phyloP scores from a whole-genome alignment of 345 rosid species.

The Pugionium cornutum region DNA sequence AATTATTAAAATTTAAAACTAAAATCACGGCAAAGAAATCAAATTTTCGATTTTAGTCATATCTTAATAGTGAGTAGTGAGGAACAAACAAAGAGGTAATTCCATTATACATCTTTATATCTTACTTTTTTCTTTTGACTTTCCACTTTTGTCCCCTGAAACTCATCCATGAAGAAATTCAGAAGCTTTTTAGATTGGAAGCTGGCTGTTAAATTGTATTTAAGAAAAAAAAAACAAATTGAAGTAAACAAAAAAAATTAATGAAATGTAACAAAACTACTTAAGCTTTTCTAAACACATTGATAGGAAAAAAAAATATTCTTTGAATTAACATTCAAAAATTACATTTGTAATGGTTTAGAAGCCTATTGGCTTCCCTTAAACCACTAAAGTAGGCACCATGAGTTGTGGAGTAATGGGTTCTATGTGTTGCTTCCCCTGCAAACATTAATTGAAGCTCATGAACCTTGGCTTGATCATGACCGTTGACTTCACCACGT shows the following conservation, averaged over 20 bases:
- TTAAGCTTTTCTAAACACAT: constrained; percentile 40
- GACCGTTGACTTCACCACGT: constrained; percentile 29
- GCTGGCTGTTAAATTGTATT: constrained; percentile 30
- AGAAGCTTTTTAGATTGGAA: constrained; percentile 15
- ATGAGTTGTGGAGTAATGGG: constrained; percentile 94
- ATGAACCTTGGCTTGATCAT: constrained; percentile 26
- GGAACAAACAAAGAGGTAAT: no score
- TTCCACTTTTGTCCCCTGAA: constrained; percentile 32
- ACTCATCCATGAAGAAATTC: constrained; percentile 25
- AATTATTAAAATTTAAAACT: no score
- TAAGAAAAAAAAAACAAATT: constrained; percentile 3
- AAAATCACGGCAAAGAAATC: no score
- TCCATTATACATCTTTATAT: no score
- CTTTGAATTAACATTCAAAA: constrained; percentile 40
- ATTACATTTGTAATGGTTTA: constrained; percentile 70
- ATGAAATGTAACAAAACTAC: constrained; percentile 35
- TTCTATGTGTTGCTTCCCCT: constrained; percentile 97
- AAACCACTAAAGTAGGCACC: constrained; percentile 96
- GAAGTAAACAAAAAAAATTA: constrained; percentile 32
- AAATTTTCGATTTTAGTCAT: no score
- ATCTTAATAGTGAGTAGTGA: no score
- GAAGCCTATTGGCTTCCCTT: constrained; percentile 96
- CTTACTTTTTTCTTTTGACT: constrained; percentile 2
- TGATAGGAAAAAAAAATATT: constrained; percentile 11
- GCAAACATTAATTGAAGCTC: constrained; percentile 86